Evolutionary conservation across 805 yeast species (phyloP).

Genomic region (Saturnispora sanitii): DNA sequence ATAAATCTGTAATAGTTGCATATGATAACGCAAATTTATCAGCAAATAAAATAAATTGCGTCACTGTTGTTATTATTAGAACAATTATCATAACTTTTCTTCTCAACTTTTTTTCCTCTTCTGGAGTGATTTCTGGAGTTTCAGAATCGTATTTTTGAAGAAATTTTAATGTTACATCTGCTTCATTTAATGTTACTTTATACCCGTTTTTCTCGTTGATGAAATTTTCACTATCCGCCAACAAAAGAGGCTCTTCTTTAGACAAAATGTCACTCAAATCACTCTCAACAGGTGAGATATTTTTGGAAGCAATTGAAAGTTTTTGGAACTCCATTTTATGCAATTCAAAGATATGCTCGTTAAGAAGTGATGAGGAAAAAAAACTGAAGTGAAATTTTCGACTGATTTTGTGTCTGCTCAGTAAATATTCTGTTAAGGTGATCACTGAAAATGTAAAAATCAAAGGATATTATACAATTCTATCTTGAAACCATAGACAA

Average conservation of each 20-base stretch:
- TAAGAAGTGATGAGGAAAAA: too few species aligned
- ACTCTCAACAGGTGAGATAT: neutral
- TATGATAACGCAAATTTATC: slow-evolving; percentile 37
- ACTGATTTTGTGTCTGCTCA: too few species aligned
- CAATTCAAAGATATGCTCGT: too few species aligned
- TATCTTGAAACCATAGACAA: too few species aligned
- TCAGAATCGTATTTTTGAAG: slow-evolving; percentile 17
- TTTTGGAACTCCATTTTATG: too few species aligned
- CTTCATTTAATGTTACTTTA: slow-evolving; percentile 15
- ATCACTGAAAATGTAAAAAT: too few species aligned
- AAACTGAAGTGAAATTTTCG: too few species aligned
- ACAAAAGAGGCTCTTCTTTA: neutral
- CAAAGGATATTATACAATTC: too few species aligned
- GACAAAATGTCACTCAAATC: neutral
- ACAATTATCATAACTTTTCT: slow-evolving; percentile 18
- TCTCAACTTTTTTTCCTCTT: slow-evolving; percentile 15
- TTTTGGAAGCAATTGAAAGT: neutral
- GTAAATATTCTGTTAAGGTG: too few species aligned
- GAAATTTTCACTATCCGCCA: neutral
- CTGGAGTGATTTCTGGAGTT: slow-evolving; percentile 16
- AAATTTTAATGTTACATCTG: slow-evolving; percentile 23
- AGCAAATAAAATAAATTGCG: slow-evolving; percentile 25
- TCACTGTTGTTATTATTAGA: slow-evolving; percentile 18
- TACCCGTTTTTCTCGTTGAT: neutral
- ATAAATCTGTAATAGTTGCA: slow-evolving; percentile 34